phyloP scores from a whole-genome alignment of 169 alveolate genomes.

The Plasmodium cynomolgi region DNA sequence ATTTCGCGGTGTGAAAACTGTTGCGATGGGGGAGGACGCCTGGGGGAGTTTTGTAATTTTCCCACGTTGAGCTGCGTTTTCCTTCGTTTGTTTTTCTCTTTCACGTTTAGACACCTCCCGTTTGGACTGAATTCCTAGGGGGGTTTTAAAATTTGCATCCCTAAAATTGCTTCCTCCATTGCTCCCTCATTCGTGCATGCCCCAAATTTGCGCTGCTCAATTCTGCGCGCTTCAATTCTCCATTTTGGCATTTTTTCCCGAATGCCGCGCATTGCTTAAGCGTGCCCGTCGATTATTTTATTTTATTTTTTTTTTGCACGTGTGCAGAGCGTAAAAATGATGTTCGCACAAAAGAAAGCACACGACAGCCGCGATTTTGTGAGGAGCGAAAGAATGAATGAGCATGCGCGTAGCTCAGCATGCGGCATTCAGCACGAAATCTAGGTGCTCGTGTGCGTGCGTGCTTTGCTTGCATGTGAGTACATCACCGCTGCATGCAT shows the following conservation, averaged over 20 bases:
- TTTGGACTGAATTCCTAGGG: background rate
- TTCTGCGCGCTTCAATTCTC: background rate
- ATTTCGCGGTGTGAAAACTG: background rate
- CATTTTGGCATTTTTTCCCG: background rate
- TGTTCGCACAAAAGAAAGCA: background rate
- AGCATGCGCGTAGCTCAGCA: background rate
- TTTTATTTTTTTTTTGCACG: background rate
- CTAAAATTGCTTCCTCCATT: background rate
- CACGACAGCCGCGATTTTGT: background rate
- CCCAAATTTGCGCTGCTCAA: background rate
- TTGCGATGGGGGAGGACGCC: background rate
- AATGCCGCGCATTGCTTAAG: background rate
- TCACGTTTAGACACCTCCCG: background rate
- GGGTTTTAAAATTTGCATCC: background rate
- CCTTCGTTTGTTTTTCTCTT: background rate
- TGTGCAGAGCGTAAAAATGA: background rate
- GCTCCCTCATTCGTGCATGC: background rate
- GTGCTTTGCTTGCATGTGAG: background rate
- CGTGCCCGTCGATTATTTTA: background rate
- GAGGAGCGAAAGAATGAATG: background rate
- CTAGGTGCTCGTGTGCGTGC: background rate
- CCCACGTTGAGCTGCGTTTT: background rate
- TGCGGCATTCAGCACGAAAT: background rate
- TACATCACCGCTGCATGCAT: background rate
- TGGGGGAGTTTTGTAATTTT: background rate